Conservation (phyloP, 345 rosid genomes). For the Sisymbrium irio region DNA sequence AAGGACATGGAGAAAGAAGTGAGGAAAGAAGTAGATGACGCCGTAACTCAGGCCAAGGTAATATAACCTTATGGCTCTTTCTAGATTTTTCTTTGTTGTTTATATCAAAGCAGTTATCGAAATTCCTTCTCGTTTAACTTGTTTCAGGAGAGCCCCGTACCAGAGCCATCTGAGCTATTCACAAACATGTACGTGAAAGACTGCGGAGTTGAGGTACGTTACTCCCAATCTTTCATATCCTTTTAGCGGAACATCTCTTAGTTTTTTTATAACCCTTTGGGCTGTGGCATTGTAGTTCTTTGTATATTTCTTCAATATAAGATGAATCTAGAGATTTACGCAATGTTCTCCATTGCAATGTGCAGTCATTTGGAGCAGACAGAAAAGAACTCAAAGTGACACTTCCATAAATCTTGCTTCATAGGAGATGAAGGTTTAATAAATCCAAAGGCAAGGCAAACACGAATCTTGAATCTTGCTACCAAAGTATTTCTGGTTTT, state of each 20-base stretch:
- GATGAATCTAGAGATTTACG: slow-evolving; percentile 7
- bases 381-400: slow-evolving; percentile 74
- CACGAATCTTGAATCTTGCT: slow-evolving; percentile 12
- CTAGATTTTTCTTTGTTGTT: not conserved
- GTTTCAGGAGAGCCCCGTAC: slow-evolving; percentile 89
- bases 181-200: slow-evolving; percentile 79
- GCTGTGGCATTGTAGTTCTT: not conserved
- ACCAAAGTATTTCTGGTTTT: slow-evolving; percentile 13
- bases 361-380: slow-evolving; percentile 82
- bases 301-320: not conserved
- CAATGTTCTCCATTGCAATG: not conserved
- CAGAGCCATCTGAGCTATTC: slow-evolving; percentile 83
- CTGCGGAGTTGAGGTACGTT: slow-evolving; percentile 68
- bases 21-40: slow-evolving; percentile 88
- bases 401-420: slow-evolving; percentile 49
- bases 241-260: not conserved
- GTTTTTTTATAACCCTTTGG: not conserved
- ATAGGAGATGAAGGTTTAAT: slow-evolving; percentile 7
- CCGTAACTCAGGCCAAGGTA: slow-evolving; percentile 96
- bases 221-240: not conserved
- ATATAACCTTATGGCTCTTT: not conserved
- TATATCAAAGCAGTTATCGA: not conserved
- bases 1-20: slow-evolving; percentile 92
- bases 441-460: slow-evolving; percentile 17
- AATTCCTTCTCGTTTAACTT: not conserved